Percentiles rank a stretch among this genome's conserved stretches.
These are phyloP conservation scores for Strigomonas culicis DNA, from an alignment of 208 protist species.

Conservation along the genomic window DNA sequence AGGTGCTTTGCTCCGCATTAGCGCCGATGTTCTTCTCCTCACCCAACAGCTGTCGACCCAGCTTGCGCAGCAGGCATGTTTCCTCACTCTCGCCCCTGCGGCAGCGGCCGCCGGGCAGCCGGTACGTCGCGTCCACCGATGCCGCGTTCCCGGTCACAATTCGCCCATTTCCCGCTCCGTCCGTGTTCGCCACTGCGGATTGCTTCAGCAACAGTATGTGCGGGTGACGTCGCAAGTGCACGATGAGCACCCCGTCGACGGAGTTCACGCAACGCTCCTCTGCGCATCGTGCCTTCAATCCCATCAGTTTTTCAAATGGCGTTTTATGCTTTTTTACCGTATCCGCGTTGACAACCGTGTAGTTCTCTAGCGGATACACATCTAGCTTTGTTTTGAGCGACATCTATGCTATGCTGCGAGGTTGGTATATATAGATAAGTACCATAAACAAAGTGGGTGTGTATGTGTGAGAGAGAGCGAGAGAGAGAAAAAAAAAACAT, in stretches of 20 bases:
- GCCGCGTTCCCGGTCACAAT: conserved; percentile 19
- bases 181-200: conserved; percentile 7
- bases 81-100: conserved; percentile 68
- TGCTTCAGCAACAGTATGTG: conserved; percentile 88
- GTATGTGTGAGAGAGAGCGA: conserved; percentile 1
- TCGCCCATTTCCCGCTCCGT: background rate
- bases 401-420: conserved; percentile 15
- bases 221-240: conserved; percentile 91
- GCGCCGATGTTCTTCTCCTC: conserved; percentile 34
- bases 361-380: conserved; percentile 77
- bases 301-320: conserved; percentile 75
- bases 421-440: too few species aligned
- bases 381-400: conserved; percentile 75
- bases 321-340: conserved; percentile 33
- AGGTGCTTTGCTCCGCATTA: background rate
- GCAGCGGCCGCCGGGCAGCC: conserved; percentile 75
- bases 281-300: conserved; percentile 79
- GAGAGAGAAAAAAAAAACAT: background rate
- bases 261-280: conserved; percentile 65
- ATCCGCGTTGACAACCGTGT: conserved; percentile 20
- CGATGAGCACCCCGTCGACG: conserved; percentile 70
- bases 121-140: conserved; percentile 38
- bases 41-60: conserved; percentile 63
- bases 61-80: conserved; percentile 66
- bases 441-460: background rate